Percentiles rank a stretch among this genome's conserved stretches.
These are phyloP conservation scores for Lactarius trivialis DNA, from an alignment of 768 basidiomycete genomes.

Conservation along the genomic window DNA sequence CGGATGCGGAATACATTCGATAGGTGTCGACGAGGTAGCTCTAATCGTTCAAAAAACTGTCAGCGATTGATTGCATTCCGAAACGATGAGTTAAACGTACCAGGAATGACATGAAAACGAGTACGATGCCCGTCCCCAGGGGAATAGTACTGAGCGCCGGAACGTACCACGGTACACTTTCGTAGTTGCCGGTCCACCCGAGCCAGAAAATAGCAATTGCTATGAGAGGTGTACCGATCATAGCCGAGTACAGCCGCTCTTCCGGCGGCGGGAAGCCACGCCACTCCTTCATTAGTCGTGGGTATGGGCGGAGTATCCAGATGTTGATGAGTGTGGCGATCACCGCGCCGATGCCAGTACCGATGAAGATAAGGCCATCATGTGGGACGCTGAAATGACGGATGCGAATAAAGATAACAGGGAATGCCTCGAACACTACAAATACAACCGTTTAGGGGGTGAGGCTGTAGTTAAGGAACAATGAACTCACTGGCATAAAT, in stretches of 20 bases:
- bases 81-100: background rate
- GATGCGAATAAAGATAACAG: slow-evolving; percentile 4
- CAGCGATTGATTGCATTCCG: background rate
- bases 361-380: slow-evolving; percentile 10
- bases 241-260: slow-evolving; percentile 1
- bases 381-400: background rate
- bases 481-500: slow-evolving; percentile 16
- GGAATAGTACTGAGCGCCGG: slow-evolving; percentile 9
- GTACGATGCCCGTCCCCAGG: background rate
- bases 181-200: slow-evolving; percentile 14
- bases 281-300: slow-evolving; percentile 3
- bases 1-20: slow-evolving; percentile 15
- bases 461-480: background rate
- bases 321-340: background rate
- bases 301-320: background rate
- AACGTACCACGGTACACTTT: slow-evolving; percentile 11
- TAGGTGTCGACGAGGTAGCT: slow-evolving; percentile 18
- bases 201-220: slow-evolving; percentile 9
- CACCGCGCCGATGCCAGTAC: slow-evolving; percentile 5
- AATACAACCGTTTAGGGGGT: background rate
- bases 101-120: slow-evolving; percentile 13
- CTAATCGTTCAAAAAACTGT: background rate
- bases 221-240: background rate
- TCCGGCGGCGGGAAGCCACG: slow-evolving; percentile 14
- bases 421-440: slow-evolving; percentile 14